Base-by-base conservation (phyloP, 228 moss, liverwort and hornwort species). In the Sphagnum magellanicum region DNA sequence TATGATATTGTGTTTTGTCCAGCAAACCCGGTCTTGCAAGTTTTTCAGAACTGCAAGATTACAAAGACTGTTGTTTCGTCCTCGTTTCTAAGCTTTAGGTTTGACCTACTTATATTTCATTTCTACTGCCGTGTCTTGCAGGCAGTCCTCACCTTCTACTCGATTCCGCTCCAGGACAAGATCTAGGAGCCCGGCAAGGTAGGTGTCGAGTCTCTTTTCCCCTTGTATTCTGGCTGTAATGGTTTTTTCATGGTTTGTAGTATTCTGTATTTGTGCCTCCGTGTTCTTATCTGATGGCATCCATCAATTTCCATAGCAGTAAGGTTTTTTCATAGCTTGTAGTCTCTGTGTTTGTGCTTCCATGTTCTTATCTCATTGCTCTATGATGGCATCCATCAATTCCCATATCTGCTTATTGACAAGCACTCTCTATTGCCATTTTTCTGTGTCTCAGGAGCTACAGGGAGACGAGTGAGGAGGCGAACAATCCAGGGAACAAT, bases 401-500 rank as follows among this genome's bases (percentile, higher is more conserved):
- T 6, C 9, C 7, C 8, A 16, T 8, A 0, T 69, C 51, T 65
- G 47, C 69, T n/a, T 0, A 49, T 9, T 32, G 0, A 6, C 52
- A 9, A 6, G 3, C 48, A 71, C 8, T 15, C 51, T 14, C 32
- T 48, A 13, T 69, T n/a, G 12, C 48, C 13, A 50, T 64, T 6
- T 55, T n/a, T 48, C 50, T n/a, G 8, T 47, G 9, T 8, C 66
- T 32, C 75, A 84, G 74, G 67, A 67, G 76, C 53, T 81, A 79
- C 51, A 78, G 82, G 50, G 79, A 72, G 49, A 68, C 60, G 5
- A 13, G 49, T 10, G 86, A 77, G 4, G 73, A 81, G 14, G 59
- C 67, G 4, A 79, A 77, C 67, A 88, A 88, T 63, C 87, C 87
- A 6, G 87, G 84, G 51, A 88, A 88, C 72, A 88, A 88, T 51